Evolutionary conservation across 352 stramenopile genomes (phyloP).

Genomic region (Phytophthora palmivora): DNA sequence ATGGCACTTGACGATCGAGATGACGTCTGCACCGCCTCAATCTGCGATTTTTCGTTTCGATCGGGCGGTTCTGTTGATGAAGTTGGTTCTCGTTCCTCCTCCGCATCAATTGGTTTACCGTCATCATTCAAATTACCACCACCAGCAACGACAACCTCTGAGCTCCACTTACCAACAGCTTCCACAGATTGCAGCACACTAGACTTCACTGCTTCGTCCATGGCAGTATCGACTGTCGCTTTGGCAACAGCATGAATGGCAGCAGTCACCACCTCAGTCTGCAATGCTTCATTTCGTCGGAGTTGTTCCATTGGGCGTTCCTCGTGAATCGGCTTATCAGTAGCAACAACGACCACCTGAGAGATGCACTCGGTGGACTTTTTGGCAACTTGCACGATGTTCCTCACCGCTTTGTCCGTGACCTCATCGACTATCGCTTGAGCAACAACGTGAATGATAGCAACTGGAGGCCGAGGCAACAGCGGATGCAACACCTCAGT

Average conservation of each 20-base stretch:
- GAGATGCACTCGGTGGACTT: conserved; percentile 4
- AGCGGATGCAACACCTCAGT: neutral
- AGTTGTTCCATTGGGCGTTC: too few relatives aligned
- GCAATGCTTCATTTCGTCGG: neutral
- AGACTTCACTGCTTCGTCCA: conserved; percentile 15
- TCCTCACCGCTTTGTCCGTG: neutral
- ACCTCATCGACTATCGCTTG: neutral
- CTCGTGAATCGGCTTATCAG: neutral
- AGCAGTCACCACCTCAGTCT: conserved; percentile 1
- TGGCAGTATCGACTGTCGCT: conserved; percentile 19
- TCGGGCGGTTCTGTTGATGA: neutral
- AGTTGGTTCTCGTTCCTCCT: neutral
- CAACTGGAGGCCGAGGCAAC: neutral
- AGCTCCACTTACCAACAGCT: too few relatives aligned
- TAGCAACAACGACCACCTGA: conserved; percentile 9
- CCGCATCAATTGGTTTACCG: neutral
- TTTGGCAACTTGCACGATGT: neutral
- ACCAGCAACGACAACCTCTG: neutral
- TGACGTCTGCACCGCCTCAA: neutral
- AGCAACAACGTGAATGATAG: neutral
- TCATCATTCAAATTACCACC: neutral
- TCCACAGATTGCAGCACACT: too few relatives aligned
- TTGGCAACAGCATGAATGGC: conserved; percentile 27
- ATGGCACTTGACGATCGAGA: conserved; percentile 3
- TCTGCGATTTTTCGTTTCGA: too few relatives aligned